Conservation (phyloP, 1,284 basidiomycete species). For the Pholiota adiposa region DNA sequence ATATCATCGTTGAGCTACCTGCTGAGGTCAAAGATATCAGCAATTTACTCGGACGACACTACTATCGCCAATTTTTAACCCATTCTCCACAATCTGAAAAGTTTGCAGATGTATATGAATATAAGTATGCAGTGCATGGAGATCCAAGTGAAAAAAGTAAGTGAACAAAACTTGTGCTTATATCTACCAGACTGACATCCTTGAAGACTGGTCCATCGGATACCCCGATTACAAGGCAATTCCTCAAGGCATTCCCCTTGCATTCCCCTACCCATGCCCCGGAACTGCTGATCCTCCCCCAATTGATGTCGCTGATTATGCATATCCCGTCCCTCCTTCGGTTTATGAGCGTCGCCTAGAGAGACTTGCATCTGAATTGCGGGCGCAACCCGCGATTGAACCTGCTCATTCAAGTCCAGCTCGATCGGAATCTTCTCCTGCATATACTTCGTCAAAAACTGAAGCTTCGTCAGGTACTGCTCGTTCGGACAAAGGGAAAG, state of each 20-base stretch:
- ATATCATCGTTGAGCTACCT: constrained; percentile 41
- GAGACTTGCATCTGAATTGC: background rate
- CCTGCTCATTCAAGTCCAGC: background rate
- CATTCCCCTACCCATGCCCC: constrained; percentile 2
- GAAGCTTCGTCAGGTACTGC: background rate
- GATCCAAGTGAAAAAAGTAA: constrained; percentile 34
- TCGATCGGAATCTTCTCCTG: background rate
- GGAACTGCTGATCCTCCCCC: background rate
- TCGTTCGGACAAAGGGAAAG: background rate
- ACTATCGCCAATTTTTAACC: constrained; percentile 30
- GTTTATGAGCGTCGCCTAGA: background rate
- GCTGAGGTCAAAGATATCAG: constrained; percentile 30
- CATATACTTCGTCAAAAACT: background rate
- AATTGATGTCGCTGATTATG: constrained; percentile 4
- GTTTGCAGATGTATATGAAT: constrained; percentile 39
- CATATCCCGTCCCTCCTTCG: background rate
- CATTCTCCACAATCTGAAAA: constrained; percentile 14
- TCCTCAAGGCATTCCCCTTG: constrained; percentile 6
- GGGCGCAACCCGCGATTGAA: background rate
- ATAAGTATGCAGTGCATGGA: constrained; percentile 32
- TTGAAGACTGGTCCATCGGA: constrained; percentile 31
- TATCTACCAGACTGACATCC: background rate
- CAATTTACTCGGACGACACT: constrained; percentile 37
- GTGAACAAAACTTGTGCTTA: constrained; percentile 3
- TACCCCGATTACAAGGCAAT: constrained; percentile 24